Percentiles rank a stretch among this genome's conserved stretches.
phyloP scores from a whole-genome alignment of 345 rosid genomes.

The Excoecaria agallocha region DNA sequence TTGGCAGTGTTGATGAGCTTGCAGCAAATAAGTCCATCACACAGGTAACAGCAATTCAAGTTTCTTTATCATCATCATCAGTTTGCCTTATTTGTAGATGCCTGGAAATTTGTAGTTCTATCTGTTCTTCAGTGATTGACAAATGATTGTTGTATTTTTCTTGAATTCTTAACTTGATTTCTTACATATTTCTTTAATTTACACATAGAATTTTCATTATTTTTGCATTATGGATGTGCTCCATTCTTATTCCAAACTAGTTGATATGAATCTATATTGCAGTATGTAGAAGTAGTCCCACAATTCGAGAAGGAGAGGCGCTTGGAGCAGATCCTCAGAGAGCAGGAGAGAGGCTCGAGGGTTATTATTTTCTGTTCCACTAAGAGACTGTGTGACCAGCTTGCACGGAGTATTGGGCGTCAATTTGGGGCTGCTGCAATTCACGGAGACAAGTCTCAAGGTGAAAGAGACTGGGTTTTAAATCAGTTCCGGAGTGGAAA shows the following conservation, averaged over 20 bases:
- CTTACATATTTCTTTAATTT: neutral
- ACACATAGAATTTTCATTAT: neutral
- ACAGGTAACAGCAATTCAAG: slow-evolving; percentile 44
- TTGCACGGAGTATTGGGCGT: slow-evolving; percentile 74
- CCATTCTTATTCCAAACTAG: neutral
- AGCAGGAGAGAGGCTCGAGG: slow-evolving; percentile 90
- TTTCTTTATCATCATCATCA: too few species aligned
- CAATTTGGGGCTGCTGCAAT: slow-evolving; percentile 83
- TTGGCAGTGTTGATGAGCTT: slow-evolving; percentile 92
- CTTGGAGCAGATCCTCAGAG: slow-evolving; percentile 77
- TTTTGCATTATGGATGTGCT: neutral
- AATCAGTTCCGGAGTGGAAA: slow-evolving; percentile 84
- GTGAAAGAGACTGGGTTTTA: slow-evolving; percentile 94
- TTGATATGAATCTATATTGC: slow-evolving; percentile 19
- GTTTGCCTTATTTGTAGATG: neutral
- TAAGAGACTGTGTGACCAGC: slow-evolving; percentile 89
- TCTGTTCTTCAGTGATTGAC: neutral
- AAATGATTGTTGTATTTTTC: neutral
- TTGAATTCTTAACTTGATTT: neutral
- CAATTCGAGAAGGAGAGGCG: slow-evolving; percentile 95
- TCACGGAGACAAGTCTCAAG: slow-evolving; percentile 96
- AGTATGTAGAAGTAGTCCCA: slow-evolving; percentile 90
- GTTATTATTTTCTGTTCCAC: slow-evolving; percentile 88
- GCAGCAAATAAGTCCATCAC: slow-evolving; percentile 96
- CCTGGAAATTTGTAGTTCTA: neutral